Evolutionary conservation across 495 filamentous ascomycete genomes (phyloP).

Genomic region (Aspergillus heteromorphus): DNA sequence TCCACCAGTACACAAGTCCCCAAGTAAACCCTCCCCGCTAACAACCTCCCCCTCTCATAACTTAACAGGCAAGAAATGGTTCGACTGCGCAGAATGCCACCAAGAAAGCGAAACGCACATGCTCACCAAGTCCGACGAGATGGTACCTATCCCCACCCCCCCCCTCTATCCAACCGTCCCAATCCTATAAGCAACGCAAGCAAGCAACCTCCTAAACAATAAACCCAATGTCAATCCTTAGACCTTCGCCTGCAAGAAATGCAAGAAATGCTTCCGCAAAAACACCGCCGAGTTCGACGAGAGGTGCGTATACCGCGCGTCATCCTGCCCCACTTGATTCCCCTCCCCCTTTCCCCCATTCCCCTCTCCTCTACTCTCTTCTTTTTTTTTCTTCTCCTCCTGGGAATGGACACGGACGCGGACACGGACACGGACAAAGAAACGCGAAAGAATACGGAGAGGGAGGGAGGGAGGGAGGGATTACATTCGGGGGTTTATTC

Average conservation of each 20-base stretch:
- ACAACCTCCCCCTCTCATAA: no score
- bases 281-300: slow-evolving; percentile 88
- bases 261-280: slow-evolving; percentile 96
- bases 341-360: no score
- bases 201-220: background rate
- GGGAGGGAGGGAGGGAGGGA: background rate
- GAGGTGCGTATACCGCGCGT: slow-evolving; percentile 41
- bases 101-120: slow-evolving; percentile 69
- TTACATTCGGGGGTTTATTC: background rate
- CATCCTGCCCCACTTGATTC: background rate
- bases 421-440: no score
- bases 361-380: no score
- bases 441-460: no score
- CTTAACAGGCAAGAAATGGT: slow-evolving; percentile 96
- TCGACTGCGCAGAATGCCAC: slow-evolving; percentile 97
- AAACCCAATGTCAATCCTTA: slow-evolving; percentile 16
- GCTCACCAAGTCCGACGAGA: slow-evolving; percentile 72
- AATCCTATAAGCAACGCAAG: background rate
- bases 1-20: background rate
- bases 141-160: slow-evolving; percentile 46
- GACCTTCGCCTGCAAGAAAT: slow-evolving; percentile 95
- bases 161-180: no score
- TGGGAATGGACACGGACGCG: no score
- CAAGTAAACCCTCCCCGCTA: no score
- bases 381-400: no score